Base-by-base conservation (phyloP, 2,329 filamentous ascomycete species). In the Colletotrichum costaricense region DNA sequence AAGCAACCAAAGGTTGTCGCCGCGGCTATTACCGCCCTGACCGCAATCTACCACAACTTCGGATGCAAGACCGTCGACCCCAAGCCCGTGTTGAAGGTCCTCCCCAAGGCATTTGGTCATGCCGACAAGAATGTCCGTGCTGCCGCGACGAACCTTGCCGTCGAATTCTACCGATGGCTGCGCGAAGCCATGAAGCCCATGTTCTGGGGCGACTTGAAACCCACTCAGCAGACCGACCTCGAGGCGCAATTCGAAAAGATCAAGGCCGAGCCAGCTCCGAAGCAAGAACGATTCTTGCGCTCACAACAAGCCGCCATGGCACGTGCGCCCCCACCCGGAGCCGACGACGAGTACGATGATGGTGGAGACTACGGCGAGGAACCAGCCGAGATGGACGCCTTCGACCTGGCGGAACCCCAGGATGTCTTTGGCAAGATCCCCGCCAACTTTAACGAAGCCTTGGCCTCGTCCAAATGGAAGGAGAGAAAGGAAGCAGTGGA, bases 91-190 rank as follows among this genome's bases (percentile, higher is more conserved):
- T 89, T 98, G 73, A 98, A 98, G 81, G 86, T 90, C 12, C 87
- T 99, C 2, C 95, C 97, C 3, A 97, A 98, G 80, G 93, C 93
- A 2, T 99, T 98, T 80, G 95, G 94, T 24, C 97, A 98, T 81
- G 96, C 97, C 38, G 97, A 99, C 87, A 99, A 99, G 84, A 98
- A 98, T 81, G 94, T 99, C 19, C 93, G 97, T 83, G 95, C 95
- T 4, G 97, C 98, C 82, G 95, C 95, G 33, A 97, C 97, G 59
- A 95, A 93, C 77, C 87, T 99, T 70, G 93, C 96, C 0, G 94
- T 98, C 60, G 97, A 99, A 81, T 90, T 99, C 71, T 99, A 99
- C 83, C 89, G 97, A 83, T 99, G 97, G 97, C 88, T 99, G 42
- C 93, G 96, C 77, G 97, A 99, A 76, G 96, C 96, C 12, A 98